Percentiles rank a stretch among this genome's conserved stretches.
These are phyloP conservation scores for Lentinula sp. DNA, from an alignment of 768 basidiomycete genomes.

Conservation along the genomic window DNA sequence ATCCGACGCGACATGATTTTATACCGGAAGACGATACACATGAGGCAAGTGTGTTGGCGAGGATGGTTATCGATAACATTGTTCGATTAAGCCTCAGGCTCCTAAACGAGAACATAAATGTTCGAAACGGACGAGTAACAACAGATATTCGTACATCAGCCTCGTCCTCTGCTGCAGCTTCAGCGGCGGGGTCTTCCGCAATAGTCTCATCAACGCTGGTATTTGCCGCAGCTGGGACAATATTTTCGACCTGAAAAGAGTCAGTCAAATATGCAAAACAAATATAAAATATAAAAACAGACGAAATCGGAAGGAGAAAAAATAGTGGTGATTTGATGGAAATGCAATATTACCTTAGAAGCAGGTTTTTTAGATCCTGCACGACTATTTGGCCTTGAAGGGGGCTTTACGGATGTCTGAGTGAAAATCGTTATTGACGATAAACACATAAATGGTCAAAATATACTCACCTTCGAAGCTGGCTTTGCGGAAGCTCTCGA, in stretches of 20 bases:
- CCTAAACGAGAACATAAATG: not conserved
- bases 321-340: too few species aligned
- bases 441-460: constrained; percentile 14
- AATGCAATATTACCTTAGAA: constrained; percentile 17
- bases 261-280: not conserved
- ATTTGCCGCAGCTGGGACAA: constrained; percentile 19
- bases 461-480: constrained; percentile 28
- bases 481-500: constrained; percentile 23
- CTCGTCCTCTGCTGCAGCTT: constrained; percentile 14
- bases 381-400: constrained; percentile 17
- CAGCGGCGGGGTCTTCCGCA: constrained; percentile 32
- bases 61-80: not conserved
- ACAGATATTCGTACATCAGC: not conserved
- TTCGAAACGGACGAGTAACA: not conserved
- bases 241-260: constrained; percentile 21
- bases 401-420: constrained; percentile 18
- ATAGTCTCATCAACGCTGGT: constrained; percentile 29
- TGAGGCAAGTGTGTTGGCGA: not conserved
- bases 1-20: not conserved
- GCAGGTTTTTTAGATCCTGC: constrained; percentile 31
- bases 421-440: not conserved
- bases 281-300: too few species aligned
- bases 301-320: too few species aligned
- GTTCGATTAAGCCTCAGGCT: not conserved
- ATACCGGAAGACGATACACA: not conserved